These are phyloP conservation scores for Dacryopinax spathularia DNA, from an alignment of 768 basidiomycete genomes.

Conservation along the genomic window DNA sequence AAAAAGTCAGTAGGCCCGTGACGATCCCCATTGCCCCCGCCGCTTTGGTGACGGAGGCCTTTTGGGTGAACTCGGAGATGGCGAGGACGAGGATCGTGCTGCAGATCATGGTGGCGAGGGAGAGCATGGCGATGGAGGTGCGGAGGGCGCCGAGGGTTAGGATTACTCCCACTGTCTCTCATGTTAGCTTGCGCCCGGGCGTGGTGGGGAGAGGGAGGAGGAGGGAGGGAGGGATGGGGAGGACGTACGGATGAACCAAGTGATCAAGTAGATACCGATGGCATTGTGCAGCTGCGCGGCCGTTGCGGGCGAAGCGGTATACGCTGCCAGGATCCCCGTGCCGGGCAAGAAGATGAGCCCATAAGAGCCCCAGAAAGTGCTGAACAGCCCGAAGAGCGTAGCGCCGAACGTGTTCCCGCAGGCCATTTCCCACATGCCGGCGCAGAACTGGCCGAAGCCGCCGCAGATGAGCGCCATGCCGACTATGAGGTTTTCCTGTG, in stretches of 20 bases:
- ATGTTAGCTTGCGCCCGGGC: too few species aligned
- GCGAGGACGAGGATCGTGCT: constrained; percentile 3
- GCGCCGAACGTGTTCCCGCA: constrained; percentile 27
- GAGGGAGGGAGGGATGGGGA: not conserved
- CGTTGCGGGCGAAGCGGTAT: constrained; percentile 17
- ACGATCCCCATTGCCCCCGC: not conserved
- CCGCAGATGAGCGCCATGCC: constrained; percentile 6
- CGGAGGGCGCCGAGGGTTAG: not conserved
- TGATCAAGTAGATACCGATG: constrained; percentile 41
- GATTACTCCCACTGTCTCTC: not conserved
- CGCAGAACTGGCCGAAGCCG: constrained; percentile 15
- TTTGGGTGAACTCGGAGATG: constrained; percentile 1
- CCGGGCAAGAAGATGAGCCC: constrained; percentile 48
- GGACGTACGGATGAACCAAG: not conserved
- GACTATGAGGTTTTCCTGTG: not conserved
- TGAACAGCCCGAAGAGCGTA: constrained; percentile 14
- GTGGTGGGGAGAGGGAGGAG: too few species aligned
- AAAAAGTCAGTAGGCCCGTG: not conserved
- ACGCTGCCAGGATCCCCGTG: constrained; percentile 47
- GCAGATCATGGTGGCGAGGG: not conserved
- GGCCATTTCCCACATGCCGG: constrained; percentile 14
- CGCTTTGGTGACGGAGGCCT: not conserved
- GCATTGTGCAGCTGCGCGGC: constrained; percentile 37
- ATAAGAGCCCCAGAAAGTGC: constrained; percentile 16
- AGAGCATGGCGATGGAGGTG: constrained; percentile 2